Percentiles rank a stretch among this genome's conserved stretches.
These are phyloP conservation scores for Dendrobium chrysotoxum DNA, from an alignment of 106 monocot genomes.

Conservation along the genomic window DNA sequence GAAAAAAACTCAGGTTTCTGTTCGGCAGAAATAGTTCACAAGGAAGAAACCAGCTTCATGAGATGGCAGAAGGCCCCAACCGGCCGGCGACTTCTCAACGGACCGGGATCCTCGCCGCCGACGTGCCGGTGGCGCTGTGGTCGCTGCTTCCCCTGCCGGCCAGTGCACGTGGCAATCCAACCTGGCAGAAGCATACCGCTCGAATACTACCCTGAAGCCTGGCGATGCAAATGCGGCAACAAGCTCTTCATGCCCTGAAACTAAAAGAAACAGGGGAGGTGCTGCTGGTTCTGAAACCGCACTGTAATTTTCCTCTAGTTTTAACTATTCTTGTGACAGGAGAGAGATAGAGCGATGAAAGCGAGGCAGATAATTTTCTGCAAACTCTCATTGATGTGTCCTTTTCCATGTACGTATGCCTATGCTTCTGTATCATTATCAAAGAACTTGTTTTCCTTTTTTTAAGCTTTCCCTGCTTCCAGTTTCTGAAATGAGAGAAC, in stretches of 20 bases:
- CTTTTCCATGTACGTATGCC: neutral
- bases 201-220: constrained; percentile 72
- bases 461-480: too few relatives aligned
- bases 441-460: neutral
- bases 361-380: neutral
- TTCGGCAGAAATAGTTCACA: neutral
- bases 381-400: neutral
- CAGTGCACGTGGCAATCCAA: constrained; percentile 54
- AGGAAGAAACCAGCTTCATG: neutral
- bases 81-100: constrained; percentile 16
- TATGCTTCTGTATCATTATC: neutral
- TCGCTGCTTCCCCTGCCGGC: constrained; percentile 42
- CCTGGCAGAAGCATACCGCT: constrained; percentile 30
- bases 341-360: neutral
- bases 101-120: constrained; percentile 54
- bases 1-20: neutral
- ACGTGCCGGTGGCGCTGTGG: constrained; percentile 41
- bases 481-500: neutral
- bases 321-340: neutral
- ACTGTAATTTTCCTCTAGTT: neutral
- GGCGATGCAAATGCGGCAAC: constrained; percentile 69
- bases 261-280: neutral
- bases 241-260: constrained; percentile 58
- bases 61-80: neutral
- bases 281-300: neutral